phyloP scores from a whole-genome alignment of 1,284 basidiomycete species.

The Anthracocystis panici-leucophaei region DNA sequence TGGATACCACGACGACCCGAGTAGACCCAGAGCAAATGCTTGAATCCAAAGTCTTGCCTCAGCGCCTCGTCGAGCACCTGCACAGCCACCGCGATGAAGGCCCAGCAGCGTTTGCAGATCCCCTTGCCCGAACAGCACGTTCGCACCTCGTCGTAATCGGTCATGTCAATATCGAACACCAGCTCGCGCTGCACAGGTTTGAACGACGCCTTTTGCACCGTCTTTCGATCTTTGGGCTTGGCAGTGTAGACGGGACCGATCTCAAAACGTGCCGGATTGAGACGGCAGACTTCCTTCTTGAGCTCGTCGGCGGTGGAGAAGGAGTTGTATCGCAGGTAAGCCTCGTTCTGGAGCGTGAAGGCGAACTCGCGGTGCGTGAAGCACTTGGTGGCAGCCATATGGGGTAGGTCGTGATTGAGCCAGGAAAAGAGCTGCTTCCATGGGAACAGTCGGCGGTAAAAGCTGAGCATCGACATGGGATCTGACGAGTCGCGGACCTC shows the following conservation, averaged over 20 bases:
- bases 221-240: slow-evolving; percentile 91
- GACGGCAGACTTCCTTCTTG: slow-evolving; percentile 78
- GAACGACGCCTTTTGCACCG: slow-evolving; percentile 81
- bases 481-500: slow-evolving; percentile 71
- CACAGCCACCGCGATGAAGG: slow-evolving; percentile 91
- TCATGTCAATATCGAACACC: slow-evolving; percentile 99
- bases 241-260: slow-evolving; percentile 94
- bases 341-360: slow-evolving; percentile 91
- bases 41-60: slow-evolving; percentile 83
- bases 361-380: slow-evolving; percentile 86
- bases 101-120: slow-evolving; percentile 95
- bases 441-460: slow-evolving; percentile 91
- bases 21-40: slow-evolving; percentile 93
- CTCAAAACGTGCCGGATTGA: slow-evolving; percentile 80
- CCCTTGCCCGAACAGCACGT: slow-evolving; percentile 93
- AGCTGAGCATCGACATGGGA: slow-evolving; percentile 82
- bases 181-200: slow-evolving; percentile 87
- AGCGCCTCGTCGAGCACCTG: slow-evolving; percentile 85
- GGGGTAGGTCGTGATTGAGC: slow-evolving; percentile 85
- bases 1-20: slow-evolving; percentile 98
- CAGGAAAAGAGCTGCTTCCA: slow-evolving; percentile 93
- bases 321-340: slow-evolving; percentile 93
- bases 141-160: slow-evolving; percentile 95
- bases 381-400: slow-evolving; percentile 75
- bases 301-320: slow-evolving; percentile 87